Conservation (phyloP, 2,329 filamentous ascomycete species). For the Epichloe typhina region DNA sequence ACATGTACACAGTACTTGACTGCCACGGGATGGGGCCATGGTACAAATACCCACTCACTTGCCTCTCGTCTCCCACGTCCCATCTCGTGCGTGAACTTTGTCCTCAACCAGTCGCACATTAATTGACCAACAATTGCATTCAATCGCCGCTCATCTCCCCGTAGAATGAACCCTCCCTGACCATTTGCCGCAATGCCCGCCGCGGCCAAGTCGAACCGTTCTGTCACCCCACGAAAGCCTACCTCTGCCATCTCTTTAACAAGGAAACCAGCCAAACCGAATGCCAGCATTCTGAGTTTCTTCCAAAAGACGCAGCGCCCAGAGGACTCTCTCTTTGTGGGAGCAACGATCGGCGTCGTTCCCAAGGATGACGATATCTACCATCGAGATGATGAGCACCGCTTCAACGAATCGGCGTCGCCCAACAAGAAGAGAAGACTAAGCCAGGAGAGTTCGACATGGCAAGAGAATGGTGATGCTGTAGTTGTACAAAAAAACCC, state of each 20-base stretch:
- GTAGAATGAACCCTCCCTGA: neutral
- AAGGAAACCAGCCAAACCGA: slow-evolving; percentile 31
- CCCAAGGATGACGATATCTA: slow-evolving; percentile 17
- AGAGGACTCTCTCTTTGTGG: slow-evolving; percentile 45
- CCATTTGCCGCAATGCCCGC: slow-evolving; percentile 18
- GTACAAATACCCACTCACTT: neutral
- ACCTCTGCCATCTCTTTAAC: slow-evolving; percentile 10
- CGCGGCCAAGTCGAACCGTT: slow-evolving; percentile 19
- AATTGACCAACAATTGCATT: too few species aligned
- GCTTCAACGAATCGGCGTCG: slow-evolving; percentile 22
- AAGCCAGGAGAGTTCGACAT: slow-evolving; percentile 10
- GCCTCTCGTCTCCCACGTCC: too few species aligned
- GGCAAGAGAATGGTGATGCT: neutral
- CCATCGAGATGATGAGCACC: slow-evolving; percentile 13
- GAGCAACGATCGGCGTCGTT: slow-evolving; percentile 11
- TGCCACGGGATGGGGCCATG: too few species aligned
- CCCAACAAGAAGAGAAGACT: slow-evolving; percentile 18
- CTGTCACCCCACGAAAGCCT: slow-evolving; percentile 20
- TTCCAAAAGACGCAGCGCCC: slow-evolving; percentile 56
- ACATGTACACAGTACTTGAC: too few species aligned
- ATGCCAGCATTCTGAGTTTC: slow-evolving; percentile 59
- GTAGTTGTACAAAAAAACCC: neutral
- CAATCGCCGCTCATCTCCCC: too few species aligned
- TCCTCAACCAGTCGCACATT: too few species aligned
- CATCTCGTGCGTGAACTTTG: too few species aligned